These are phyloP conservation scores for Saksenaea oblongispora DNA, from an alignment of 371 early-diverging fungal species.

Conservation along the genomic window DNA sequence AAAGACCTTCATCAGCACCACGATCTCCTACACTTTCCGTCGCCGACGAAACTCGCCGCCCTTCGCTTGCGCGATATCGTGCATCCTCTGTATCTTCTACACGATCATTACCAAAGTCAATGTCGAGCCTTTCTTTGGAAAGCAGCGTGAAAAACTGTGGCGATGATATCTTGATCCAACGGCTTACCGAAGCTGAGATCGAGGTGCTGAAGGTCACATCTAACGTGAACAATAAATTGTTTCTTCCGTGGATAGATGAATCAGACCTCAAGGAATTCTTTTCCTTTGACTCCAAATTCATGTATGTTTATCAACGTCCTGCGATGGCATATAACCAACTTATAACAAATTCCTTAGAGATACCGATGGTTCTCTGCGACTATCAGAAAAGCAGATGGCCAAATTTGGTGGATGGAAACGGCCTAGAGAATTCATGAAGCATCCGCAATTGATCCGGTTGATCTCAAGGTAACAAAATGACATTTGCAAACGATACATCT, in stretches of 20 bases:
- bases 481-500: not conserved
- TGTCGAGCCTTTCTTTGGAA: conserved; percentile 11
- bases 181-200: conserved; percentile 50
- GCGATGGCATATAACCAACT: not conserved
- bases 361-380: conserved; percentile 74
- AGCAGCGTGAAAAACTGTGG: not conserved
- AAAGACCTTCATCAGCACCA: conserved; percentile 5
- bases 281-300: conserved; percentile 38
- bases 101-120: not conserved
- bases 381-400: conserved; percentile 74
- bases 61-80: conserved; percentile 16
- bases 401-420: conserved; percentile 85
- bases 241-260: conserved; percentile 74
- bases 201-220: conserved; percentile 70
- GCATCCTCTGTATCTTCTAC: conserved; percentile 15
- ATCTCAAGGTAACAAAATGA: conserved; percentile 57
- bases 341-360: conserved; percentile 38
- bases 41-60: not conserved
- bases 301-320: conserved; percentile 22
- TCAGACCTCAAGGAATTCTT: conserved; percentile 67
- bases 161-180: conserved; percentile 17
- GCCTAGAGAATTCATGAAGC: conserved; percentile 69
- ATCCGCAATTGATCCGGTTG: conserved; percentile 64
- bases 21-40: conserved; percentile 12
- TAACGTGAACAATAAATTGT: conserved; percentile 68